Evolutionary conservation across 768 basidiomycete species (phyloP).

Genomic region (Mycena leptocephala): DNA sequence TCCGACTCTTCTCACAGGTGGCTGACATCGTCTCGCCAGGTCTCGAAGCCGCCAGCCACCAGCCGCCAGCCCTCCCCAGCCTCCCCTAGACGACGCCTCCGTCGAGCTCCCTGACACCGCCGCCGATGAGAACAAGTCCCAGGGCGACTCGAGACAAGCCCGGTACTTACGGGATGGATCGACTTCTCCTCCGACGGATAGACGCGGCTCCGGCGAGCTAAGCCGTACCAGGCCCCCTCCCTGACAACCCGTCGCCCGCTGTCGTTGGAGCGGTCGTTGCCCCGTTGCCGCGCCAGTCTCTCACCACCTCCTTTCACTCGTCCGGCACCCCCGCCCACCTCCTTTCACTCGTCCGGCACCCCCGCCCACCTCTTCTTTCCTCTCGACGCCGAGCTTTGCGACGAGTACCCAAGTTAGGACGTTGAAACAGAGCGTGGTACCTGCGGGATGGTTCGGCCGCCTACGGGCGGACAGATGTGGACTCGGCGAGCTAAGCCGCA

Average conservation of each 20-base stretch:
- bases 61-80: not conserved
- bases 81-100: not conserved
- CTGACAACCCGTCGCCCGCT: not conserved
- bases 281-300: not conserved
- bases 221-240: not conserved
- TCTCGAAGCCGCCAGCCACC: no score
- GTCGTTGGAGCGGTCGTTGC: not conserved
- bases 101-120: no score
- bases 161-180: not conserved
- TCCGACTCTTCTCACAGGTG: not conserved
- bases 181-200: not conserved
- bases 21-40: not conserved
- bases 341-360: not conserved
- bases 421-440: not conserved
- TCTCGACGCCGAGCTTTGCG: no score
- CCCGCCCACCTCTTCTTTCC: no score
- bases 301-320: not conserved
- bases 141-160: not conserved
- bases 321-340: no score
- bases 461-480: not conserved
- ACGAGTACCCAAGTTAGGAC: not conserved
- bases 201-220: not conserved
- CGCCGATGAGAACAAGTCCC: not conserved
- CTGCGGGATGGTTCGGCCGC: not conserved
- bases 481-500: not conserved